These are phyloP conservation scores for Glycine soja DNA, from an alignment of 306 rosid genomes.

Conservation along the genomic window DNA sequence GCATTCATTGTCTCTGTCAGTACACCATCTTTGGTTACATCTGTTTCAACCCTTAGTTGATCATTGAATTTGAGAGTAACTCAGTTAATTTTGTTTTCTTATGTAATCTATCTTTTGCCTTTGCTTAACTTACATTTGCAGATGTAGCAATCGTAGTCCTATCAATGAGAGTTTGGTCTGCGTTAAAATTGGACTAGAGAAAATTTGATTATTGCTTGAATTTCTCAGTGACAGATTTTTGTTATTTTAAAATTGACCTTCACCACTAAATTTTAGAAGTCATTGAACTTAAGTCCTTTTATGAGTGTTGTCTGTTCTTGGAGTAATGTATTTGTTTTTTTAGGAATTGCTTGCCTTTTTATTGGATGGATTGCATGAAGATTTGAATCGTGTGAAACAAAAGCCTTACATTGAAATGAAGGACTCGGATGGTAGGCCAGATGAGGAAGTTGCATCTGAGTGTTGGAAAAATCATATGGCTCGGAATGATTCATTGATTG, in stretches of 20 bases:
- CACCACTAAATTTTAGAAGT: conserved; percentile 13
- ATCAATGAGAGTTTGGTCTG: neutral
- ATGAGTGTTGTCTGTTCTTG: conserved; percentile 37
- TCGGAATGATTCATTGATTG: conserved; percentile 96
- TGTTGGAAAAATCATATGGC: conserved; percentile 98
- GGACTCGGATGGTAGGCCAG: conserved; percentile 91
- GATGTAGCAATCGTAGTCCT: neutral
- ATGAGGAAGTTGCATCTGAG: conserved; percentile 92
- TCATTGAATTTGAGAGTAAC: conserved; percentile 15
- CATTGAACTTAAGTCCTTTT: conserved; percentile 19
- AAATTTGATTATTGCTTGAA: conserved; percentile 9
- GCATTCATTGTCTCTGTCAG: neutral
- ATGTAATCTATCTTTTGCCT: neutral
- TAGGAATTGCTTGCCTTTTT: conserved; percentile 99
- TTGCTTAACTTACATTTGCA: conserved; percentile 25
- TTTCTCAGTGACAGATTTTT: conserved; percentile 15
- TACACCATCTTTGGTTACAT: conserved; percentile 1
- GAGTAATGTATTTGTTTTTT: conserved; percentile 42
- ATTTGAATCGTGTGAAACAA: conserved; percentile 96
- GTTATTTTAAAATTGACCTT: conserved; percentile 13
- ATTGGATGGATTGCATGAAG: conserved; percentile 98
- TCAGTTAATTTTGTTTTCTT: neutral
- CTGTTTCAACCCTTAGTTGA: conserved; percentile 32
- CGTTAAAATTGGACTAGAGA: conserved; percentile 5
- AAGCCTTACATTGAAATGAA: conserved; percentile 98